Evolutionary conservation across 495 filamentous ascomycete genomes (phyloP).

Genomic region (Aspergillus bridgeri): DNA sequence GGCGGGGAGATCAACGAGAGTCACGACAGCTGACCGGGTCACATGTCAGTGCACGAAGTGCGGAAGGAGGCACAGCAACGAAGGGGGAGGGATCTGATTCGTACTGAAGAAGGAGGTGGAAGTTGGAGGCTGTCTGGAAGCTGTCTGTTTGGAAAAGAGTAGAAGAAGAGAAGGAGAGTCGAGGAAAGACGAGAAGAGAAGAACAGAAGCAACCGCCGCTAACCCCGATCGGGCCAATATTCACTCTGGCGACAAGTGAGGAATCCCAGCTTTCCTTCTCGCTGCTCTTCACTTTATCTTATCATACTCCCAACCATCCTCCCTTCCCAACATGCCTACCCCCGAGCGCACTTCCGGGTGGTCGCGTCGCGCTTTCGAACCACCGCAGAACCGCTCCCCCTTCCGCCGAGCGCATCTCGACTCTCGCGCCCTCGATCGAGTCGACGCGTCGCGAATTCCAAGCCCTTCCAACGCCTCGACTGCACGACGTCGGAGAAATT

Average conservation of each 20-base stretch:
- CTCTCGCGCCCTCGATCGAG: constrained; percentile 25
- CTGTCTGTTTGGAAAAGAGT: too few relatives aligned
- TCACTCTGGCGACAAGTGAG: too few relatives aligned
- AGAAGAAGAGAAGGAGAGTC: too few relatives aligned
- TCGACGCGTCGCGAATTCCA: constrained; percentile 28
- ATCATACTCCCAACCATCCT: not conserved
- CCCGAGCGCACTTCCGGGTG: constrained; percentile 19
- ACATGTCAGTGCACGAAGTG: constrained; percentile 26
- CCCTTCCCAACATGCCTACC: constrained; percentile 22
- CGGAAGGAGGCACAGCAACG: not conserved
- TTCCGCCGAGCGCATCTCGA: constrained; percentile 33
- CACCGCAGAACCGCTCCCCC: constrained; percentile 28
- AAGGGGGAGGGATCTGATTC: not conserved
- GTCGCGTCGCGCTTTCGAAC: constrained; percentile 31
- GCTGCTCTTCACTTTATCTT: too few relatives aligned
- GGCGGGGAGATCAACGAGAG: constrained; percentile 10
- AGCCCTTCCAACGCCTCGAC: constrained; percentile 30
- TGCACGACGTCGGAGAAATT: constrained; percentile 27
- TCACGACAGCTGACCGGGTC: constrained; percentile 30
- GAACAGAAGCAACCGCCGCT: constrained; percentile 13
- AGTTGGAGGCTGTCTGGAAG: too few relatives aligned
- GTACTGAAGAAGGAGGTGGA: not conserved
- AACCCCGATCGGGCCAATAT: constrained; percentile 11
- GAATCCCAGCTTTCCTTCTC: too few relatives aligned
- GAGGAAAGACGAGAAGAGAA: too few relatives aligned